Evolutionary conservation across 768 basidiomycete species (phyloP).

Genomic region (Xerocomellus intermedius): DNA sequence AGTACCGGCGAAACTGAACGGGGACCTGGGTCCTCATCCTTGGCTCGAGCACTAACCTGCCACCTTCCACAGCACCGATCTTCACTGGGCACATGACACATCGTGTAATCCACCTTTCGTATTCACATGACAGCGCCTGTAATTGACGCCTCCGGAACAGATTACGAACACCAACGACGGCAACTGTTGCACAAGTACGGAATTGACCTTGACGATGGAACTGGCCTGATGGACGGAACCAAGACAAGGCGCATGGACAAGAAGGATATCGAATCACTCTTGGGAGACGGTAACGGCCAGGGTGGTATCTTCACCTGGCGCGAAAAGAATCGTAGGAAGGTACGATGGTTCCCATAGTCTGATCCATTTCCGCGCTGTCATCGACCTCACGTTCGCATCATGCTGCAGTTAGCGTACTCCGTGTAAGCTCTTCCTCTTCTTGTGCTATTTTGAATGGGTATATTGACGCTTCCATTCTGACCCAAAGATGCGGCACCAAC

Average conservation of each 20-base stretch:
- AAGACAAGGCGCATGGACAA: constrained; percentile 79
- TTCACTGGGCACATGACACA: constrained; percentile 97
- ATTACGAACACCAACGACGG: constrained; percentile 92
- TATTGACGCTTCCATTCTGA: constrained; percentile 32
- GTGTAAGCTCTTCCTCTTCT: constrained; percentile 55
- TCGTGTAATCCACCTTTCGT: constrained; percentile 52
- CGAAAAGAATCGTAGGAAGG: constrained; percentile 89
- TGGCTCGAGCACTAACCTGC: constrained; percentile 19
- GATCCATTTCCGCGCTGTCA: constrained; percentile 28
- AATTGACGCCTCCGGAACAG: constrained; percentile 38
- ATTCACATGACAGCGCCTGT: not conserved
- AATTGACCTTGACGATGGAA: constrained; percentile 86
- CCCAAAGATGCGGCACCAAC: constrained; percentile 74
- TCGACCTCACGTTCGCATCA: constrained; percentile 23
- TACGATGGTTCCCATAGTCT: constrained; percentile 40
- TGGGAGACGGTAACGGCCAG: constrained; percentile 80
- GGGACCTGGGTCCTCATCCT: constrained; percentile 21
- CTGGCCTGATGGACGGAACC: constrained; percentile 60
- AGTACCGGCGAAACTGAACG: constrained; percentile 39
- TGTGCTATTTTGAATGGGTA: constrained; percentile 7
- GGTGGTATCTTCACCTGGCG: constrained; percentile 93
- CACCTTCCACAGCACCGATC: constrained; percentile 62
- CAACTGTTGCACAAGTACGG: constrained; percentile 91
- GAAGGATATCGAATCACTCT: constrained; percentile 78
- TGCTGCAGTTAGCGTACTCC: constrained; percentile 75